Evolutionary conservation across 192 early-diverging fungal genomes (phyloP).

Genomic region (Ambispora gerdemannii): DNA sequence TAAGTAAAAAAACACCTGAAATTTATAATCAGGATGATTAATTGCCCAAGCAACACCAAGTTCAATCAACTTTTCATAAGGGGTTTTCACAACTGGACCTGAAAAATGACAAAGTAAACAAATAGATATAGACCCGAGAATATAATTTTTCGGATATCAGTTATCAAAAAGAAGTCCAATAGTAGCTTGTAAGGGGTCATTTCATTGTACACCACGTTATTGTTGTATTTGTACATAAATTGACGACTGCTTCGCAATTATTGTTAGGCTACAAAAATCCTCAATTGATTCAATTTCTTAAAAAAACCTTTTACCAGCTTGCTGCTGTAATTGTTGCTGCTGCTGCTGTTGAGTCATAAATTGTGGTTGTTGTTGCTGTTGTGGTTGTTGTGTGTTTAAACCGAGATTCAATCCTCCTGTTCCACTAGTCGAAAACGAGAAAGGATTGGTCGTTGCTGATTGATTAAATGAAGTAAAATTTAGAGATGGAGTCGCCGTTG

Average conservation of each 20-base stretch:
- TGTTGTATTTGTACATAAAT: too few relatives aligned
- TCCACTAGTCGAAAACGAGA: not conserved
- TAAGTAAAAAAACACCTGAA: conserved; percentile 64
- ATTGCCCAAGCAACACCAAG: conserved; percentile 68
- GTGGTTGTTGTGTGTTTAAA: not conserved
- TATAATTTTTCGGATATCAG: not conserved
- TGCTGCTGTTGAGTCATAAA: not conserved
- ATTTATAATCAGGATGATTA: conserved; percentile 69
- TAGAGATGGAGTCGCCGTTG: not conserved
- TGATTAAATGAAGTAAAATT: not conserved
- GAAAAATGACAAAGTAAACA: not conserved
- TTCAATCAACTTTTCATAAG: not conserved
- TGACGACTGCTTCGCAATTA: too few relatives aligned
- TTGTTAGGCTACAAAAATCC: too few relatives aligned
- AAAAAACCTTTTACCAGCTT: not conserved
- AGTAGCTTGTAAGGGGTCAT: not conserved
- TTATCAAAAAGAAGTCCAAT: not conserved
- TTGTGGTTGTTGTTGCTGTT: too few relatives aligned
- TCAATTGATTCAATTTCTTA: too few relatives aligned
- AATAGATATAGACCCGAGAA: not conserved
- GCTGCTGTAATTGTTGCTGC: not conserved
- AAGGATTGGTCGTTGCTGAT: not conserved
- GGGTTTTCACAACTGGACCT: not conserved
- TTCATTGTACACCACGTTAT: too few relatives aligned
- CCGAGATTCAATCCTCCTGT: not conserved